Evolutionary conservation across 257 asterid genomes (phyloP).

Genomic region (Solanum clarkiae): DNA sequence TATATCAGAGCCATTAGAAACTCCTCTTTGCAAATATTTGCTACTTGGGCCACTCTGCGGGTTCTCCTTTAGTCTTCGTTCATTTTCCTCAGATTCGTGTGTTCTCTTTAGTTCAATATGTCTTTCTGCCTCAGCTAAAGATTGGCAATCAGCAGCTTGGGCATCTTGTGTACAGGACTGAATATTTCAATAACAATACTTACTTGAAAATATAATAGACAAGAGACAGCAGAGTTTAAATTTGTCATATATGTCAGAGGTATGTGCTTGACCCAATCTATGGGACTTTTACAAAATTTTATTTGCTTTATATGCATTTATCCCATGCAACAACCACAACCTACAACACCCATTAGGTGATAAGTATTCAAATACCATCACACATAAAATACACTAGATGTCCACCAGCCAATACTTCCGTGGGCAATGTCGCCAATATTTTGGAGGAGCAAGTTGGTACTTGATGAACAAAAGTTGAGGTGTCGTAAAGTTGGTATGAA

Average conservation of each 20-base stretch:
- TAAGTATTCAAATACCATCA: background rate
- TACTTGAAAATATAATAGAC: background rate
- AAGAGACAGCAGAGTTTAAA: background rate
- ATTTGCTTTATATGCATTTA: background rate
- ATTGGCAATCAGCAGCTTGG: constrained; percentile 71
- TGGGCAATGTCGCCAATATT: background rate
- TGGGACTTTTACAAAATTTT: background rate
- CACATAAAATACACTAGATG: background rate
- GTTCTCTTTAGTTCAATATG: constrained; percentile 60
- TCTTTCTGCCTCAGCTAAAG: constrained; percentile 66
- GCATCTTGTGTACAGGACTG: constrained; percentile 51
- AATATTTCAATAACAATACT: background rate
- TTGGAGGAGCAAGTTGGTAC: background rate
- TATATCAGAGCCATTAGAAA: constrained; percentile 31
- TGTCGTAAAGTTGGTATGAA: background rate
- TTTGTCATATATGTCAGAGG: background rate
- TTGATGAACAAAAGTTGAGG: background rate
- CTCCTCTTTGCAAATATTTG: constrained; percentile 42
- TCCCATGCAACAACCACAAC: background rate
- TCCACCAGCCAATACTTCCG: background rate
- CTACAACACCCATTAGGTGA: background rate
- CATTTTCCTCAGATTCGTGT: constrained; percentile 50
- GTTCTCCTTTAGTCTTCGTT: constrained; percentile 44
- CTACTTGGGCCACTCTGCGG: constrained; percentile 47
- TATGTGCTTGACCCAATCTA: background rate